Evolutionary conservation across 2,329 filamentous ascomycete genomes (phyloP).

Genomic region (Fusarium sp.): DNA sequence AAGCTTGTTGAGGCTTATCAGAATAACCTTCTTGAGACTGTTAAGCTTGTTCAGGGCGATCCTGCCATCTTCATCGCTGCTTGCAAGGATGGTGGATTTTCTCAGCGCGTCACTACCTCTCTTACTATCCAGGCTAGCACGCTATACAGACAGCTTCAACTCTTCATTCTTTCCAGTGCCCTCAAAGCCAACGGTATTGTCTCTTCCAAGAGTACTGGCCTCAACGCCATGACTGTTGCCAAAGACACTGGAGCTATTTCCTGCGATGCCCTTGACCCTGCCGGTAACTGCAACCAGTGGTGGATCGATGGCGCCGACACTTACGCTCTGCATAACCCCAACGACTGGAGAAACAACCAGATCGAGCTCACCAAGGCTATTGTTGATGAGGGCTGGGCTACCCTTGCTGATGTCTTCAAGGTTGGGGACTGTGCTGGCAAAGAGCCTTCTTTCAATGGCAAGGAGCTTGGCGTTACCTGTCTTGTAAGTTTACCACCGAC

Average conservation of each 20-base stretch:
- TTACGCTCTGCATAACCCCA: conserved; percentile 19
- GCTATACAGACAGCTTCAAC: conserved; percentile 14
- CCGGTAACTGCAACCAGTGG: conserved; percentile 24
- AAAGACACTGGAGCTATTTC: conserved; percentile 4
- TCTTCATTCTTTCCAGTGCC: conserved; percentile 13
- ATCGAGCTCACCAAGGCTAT: conserved; percentile 16
- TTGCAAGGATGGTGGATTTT: conserved; percentile 16
- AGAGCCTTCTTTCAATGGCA: conserved; percentile 1
- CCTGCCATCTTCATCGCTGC: conserved; percentile 10
- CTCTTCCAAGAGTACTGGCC: conserved; percentile 8
- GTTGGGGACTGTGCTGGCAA: conserved; percentile 27
- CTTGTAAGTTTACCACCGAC: neutral
- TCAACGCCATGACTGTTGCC: conserved; percentile 1
- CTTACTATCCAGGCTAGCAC: conserved; percentile 25
- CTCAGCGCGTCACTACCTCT: conserved; percentile 24
- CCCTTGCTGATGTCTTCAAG: conserved; percentile 13
- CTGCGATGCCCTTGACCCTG: neutral
- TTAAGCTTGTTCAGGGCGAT: conserved; percentile 21
- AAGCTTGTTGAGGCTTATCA: conserved; percentile 20
- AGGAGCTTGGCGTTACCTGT: conserved; percentile 9
- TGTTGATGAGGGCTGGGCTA: conserved; percentile 10
- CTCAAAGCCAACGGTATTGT: conserved; percentile 21
- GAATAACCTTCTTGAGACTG: conserved; percentile 19
- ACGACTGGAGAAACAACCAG: conserved; percentile 19
- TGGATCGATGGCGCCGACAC: conserved; percentile 12